Base-by-base conservation (phyloP, 2,329 filamentous ascomycete species). In the Diaporthe sp. region DNA sequence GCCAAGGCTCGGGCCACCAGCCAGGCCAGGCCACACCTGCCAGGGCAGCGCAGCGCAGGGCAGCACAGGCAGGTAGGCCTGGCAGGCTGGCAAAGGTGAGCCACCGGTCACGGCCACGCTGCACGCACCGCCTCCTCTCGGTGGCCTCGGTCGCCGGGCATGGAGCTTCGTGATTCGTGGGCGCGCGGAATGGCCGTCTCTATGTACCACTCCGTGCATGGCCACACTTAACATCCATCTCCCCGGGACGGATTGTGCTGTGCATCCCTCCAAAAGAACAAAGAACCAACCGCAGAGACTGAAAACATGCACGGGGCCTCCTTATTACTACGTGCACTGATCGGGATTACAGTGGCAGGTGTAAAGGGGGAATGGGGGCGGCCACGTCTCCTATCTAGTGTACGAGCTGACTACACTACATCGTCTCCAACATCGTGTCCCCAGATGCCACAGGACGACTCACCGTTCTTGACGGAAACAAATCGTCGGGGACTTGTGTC, bases 141-240 rank as follows among this genome's bases (percentile, higher is more conserved):
- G 47, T 70, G 44, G 65, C 65, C 65, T 39, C 37, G 37, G 37
- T 39, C 44, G 65, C 65, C 65, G 65, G 34, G 12, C 13, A 55
- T 39, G 65, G n/a, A 55, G 34, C 49, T 55, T 42, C 42, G 49
- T 55, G 65, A 70, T 70, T 70, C 65, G 65, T 70, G 31, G 65
- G 49, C 49, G 49, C 17, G 49, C 65, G 34, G 65, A 13, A 70
- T 53, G 65, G 49, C 65, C 65, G 49, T n/a, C 49, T 42, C 22
- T 70, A n/a, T n/a, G n/a, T n/a, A 9, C 61, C 10, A 51, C 12
- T 37, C 31, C 8, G 31, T 68, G 28, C 34, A 25, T 10, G 49
- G 20, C 49, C 49, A 70, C 65, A 47, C n/a, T n/a, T 34, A 13
- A n/a, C 61, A 47, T 20, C 42, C 42, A 49, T 49, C n/a, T 49